phyloP scores from a whole-genome alignment of 257 asterid species.

The Galeopsis tetrahit region DNA sequence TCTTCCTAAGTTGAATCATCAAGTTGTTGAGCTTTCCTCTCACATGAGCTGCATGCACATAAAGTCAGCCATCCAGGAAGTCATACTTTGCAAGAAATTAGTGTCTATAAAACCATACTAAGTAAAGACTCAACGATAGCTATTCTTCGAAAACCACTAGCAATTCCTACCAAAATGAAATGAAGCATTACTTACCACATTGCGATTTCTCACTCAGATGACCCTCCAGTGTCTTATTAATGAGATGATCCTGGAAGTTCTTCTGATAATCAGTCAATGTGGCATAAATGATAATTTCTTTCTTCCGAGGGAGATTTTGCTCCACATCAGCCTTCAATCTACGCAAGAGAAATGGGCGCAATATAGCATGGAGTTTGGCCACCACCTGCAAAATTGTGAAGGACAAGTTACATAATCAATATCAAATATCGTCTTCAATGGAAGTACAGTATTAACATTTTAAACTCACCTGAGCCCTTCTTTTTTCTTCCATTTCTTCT shows the following conservation, averaged over 20 bases:
- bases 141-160: neutral
- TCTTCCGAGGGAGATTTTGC: conserved; percentile 86
- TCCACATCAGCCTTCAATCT: conserved; percentile 96
- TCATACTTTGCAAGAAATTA: neutral
- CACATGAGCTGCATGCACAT: conserved; percentile 60
- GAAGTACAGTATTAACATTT: conserved; percentile 20
- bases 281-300: conserved; percentile 91
- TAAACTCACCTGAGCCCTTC: conserved; percentile 74
- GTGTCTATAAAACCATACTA: neutral
- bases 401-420: conserved; percentile 21
- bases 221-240: conserved; percentile 77
- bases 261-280: conserved; percentile 85
- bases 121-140: neutral
- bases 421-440: conserved; percentile 1
- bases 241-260: conserved; percentile 83
- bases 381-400: conserved; percentile 68
- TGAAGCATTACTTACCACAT: conserved; percentile 47
- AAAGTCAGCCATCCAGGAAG: conserved; percentile 28
- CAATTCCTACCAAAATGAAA: conserved; percentile 13
- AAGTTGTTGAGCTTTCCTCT: conserved; percentile 82
- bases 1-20: conserved; percentile 96
- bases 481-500: conserved; percentile 86
- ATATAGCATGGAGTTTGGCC: conserved; percentile 89
- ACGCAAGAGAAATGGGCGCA: conserved; percentile 95
- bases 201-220: conserved; percentile 53